A percentile compares a stretch with the other conserved stretches of the same genome.
Conservation (phyloP, 106 monocot genomes). For the Amphibolis antarctica region DNA sequence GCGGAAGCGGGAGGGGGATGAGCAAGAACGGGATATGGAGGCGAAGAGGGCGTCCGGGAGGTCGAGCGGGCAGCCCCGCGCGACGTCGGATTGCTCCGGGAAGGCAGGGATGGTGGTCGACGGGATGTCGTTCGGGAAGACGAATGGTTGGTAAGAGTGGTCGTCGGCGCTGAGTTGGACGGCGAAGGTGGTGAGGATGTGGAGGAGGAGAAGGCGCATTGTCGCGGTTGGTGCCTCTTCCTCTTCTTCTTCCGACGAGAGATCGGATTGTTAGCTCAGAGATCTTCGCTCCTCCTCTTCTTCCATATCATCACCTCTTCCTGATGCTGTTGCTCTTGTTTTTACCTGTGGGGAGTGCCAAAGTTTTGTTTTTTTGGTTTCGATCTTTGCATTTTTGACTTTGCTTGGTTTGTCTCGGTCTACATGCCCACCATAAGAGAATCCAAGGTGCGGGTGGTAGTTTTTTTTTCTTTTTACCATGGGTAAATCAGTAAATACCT, state of each 20-base stretch:
- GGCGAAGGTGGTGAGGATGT: not conserved
- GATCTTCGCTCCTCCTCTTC: not conserved
- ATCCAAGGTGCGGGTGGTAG: too few relatives aligned
- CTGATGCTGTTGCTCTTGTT: too few relatives aligned
- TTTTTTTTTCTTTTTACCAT: too few relatives aligned
- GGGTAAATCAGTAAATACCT: too few relatives aligned
- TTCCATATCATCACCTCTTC: not conserved
- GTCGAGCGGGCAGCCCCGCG: slow-evolving; percentile 33
- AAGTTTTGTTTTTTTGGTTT: too few relatives aligned
- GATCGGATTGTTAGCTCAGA: not conserved
- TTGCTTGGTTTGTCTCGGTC: too few relatives aligned
- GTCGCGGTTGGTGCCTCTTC: not conserved
- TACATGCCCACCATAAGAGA: too few relatives aligned
- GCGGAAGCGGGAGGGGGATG: slow-evolving; percentile 21
- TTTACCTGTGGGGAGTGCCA: too few relatives aligned
- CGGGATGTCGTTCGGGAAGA: slow-evolving; percentile 18
- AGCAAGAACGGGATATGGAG: slow-evolving; percentile 29
- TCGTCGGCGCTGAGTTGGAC: slow-evolving; percentile 3
- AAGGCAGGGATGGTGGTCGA: slow-evolving; percentile 68
- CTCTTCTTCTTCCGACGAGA: not conserved
- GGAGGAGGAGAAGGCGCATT: not conserved
- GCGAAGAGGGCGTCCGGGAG: slow-evolving; percentile 39
- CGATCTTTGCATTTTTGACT: too few relatives aligned
- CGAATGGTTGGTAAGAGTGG: slow-evolving; percentile 14
- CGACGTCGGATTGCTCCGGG: slow-evolving; percentile 63